Evolutionary conservation across 352 stramenopile species (phyloP).

Genomic region (Globisporangium echinulatum): DNA sequence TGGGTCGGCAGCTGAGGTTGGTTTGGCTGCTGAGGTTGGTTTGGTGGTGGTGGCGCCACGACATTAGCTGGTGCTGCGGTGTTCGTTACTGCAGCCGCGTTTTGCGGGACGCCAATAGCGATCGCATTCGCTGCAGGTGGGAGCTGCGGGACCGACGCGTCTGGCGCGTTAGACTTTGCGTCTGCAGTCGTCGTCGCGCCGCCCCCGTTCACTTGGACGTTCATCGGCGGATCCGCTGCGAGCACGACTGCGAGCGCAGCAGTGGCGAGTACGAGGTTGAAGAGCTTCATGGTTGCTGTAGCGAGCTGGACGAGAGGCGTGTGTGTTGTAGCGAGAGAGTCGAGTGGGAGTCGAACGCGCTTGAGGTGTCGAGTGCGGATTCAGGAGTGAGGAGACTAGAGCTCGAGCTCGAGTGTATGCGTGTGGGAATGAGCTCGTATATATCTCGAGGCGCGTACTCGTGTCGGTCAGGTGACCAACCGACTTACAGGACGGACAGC

Average conservation of each 20-base stretch:
- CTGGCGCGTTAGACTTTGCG: no score
- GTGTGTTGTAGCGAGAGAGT: not conserved
- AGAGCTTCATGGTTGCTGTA: conserved; percentile 16
- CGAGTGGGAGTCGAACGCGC: not conserved
- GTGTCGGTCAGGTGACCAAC: no score
- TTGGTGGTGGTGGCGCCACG: not conserved
- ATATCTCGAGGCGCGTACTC: no score
- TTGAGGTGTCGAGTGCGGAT: not conserved
- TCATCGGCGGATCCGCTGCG: not conserved
- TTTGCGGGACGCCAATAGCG: not conserved
- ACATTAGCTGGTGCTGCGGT: not conserved
- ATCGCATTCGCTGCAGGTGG: not conserved
- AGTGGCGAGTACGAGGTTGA: conserved; percentile 11
- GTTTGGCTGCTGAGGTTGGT: not conserved
- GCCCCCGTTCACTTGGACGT: no score
- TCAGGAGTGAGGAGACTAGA: no score
- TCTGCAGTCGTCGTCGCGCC: not conserved
- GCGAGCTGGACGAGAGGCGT: not conserved
- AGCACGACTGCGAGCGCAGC: conserved; percentile 10
- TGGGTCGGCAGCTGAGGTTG: no score
- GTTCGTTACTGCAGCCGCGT: not conserved
- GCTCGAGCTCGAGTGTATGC: no score
- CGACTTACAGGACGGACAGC: no score
- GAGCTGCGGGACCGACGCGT: not conserved
- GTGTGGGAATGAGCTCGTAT: no score